phyloP scores from a whole-genome alignment of 805 yeast genomes.

The Saturnispora halmiae region DNA sequence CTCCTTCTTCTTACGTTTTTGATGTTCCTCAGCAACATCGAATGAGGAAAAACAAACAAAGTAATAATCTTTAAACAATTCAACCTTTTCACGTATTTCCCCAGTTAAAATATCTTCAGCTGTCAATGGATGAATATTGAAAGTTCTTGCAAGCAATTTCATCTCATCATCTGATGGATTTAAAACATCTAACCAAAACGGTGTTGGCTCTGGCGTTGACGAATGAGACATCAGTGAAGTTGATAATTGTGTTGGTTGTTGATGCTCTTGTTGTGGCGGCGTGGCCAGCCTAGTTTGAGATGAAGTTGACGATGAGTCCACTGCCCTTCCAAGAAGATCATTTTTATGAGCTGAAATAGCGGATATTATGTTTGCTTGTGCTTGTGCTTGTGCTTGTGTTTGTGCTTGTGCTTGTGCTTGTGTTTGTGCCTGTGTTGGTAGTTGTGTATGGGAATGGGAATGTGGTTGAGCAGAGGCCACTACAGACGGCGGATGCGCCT shows the following conservation, averaged over 20 bases:
- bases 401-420: no score
- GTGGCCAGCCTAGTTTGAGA: background rate
- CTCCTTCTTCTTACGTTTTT: slow-evolving; percentile 28
- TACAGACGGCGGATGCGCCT: no score
- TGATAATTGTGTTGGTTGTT: background rate
- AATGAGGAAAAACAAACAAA: slow-evolving; percentile 83
- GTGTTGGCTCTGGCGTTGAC: slow-evolving; percentile 21
- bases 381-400: no score
- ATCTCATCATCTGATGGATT: slow-evolving; percentile 96
- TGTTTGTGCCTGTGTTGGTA: no score
- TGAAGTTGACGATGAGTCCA: background rate
- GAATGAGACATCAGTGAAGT: slow-evolving; percentile 1
- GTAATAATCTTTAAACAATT: slow-evolving; percentile 81
- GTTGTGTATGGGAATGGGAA: no score
- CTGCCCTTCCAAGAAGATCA: background rate
- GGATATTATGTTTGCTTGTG: no score
- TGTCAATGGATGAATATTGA: slow-evolving; percentile 92
- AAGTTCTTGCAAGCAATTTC: slow-evolving; percentile 82
- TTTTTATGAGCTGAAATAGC: background rate
- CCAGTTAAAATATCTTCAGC: slow-evolving; percentile 92
- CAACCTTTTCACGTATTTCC: slow-evolving; percentile 93
- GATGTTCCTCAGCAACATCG: slow-evolving; percentile 68
- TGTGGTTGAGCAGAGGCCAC: no score
- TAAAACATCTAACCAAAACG: slow-evolving; percentile 90
- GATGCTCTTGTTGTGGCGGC: background rate